Evolutionary conservation across 306 rosid genomes (phyloP).

Genomic region (Echinosophora koreensis): DNA sequence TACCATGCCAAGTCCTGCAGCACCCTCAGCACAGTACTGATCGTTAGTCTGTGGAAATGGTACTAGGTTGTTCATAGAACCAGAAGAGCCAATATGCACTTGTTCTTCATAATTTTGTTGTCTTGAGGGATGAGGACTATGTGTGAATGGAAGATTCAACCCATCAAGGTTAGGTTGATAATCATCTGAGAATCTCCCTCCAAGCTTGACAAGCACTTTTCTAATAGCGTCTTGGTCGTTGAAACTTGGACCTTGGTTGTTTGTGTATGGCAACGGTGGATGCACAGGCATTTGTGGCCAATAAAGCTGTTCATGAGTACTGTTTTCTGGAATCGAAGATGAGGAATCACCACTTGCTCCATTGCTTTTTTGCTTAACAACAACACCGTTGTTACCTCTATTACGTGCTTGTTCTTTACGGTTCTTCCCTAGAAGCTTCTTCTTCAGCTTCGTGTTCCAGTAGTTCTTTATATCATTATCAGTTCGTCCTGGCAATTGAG

Average conservation of each 20-base stretch:
- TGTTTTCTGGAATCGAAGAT: conserved; percentile 33
- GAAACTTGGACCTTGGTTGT: conserved; percentile 54
- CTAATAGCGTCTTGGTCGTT: conserved; percentile 67
- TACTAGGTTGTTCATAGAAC: conserved; percentile 29
- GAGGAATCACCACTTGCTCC: conserved; percentile 39
- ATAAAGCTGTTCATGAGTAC: conserved; percentile 52
- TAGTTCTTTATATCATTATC: conserved; percentile 94
- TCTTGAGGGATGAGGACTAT: conserved; percentile 18
- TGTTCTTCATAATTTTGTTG: conserved; percentile 43
- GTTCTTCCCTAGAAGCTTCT: conserved; percentile 83
- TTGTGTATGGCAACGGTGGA: conserved; percentile 43
- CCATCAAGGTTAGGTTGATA: conserved; percentile 47
- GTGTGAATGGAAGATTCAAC: conserved; percentile 44
- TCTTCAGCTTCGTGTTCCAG: conserved; percentile 95
- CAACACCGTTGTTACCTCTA: conserved; percentile 41
- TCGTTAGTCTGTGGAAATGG: conserved; percentile 42
- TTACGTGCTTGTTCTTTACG: conserved; percentile 65
- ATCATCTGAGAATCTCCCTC: conserved; percentile 67
- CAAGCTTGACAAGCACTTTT: conserved; percentile 68
- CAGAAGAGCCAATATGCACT: conserved; percentile 41
- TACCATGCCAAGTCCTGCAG: conserved; percentile 25
- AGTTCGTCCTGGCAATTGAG: conserved; percentile 89
- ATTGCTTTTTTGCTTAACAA: conserved; percentile 52
- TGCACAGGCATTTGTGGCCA: conserved; percentile 74
- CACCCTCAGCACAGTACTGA: conserved; percentile 23